A percentile compares a stretch with the other conserved stretches of the same genome.
Conservation (phyloP, 768 basidiomycete species). For the Macrolepiota dolichaula region DNA sequence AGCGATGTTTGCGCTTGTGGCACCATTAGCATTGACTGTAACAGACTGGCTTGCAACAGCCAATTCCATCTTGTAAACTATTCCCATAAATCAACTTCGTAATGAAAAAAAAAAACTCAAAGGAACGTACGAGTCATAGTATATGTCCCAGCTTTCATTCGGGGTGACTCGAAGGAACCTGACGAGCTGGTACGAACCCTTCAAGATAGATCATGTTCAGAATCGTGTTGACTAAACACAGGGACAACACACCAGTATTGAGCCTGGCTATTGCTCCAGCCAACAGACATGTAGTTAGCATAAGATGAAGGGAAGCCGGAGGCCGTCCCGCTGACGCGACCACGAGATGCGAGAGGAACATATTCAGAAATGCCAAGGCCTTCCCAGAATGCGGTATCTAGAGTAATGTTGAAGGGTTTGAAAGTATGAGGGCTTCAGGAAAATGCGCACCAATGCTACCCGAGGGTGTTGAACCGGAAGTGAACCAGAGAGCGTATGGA, state of each 20-base stretch:
- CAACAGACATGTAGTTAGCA: constrained; percentile 19
- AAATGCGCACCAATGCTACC: constrained; percentile 20
- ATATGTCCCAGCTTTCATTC: constrained; percentile 44
- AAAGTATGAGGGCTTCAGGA: neutral
- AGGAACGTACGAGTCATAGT: constrained; percentile 32
- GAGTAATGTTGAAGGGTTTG: neutral
- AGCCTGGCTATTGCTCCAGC: constrained; percentile 26
- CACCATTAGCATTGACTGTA: constrained; percentile 23
- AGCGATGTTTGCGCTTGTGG: constrained; percentile 26
- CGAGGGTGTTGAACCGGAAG: constrained; percentile 30
- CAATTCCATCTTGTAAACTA: constrained; percentile 35
- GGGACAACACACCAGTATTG: constrained; percentile 27
- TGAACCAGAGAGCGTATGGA: constrained; percentile 37
- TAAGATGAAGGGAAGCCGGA: constrained; percentile 23
- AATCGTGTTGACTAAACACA: neutral
- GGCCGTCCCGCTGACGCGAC: constrained; percentile 27
- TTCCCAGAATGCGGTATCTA: constrained; percentile 29
- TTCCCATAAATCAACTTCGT: neutral
- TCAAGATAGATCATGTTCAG: neutral
- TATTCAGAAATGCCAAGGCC: constrained; percentile 21
- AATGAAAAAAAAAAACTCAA: neutral
- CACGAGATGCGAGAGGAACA: constrained; percentile 22
- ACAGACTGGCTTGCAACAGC: constrained; percentile 25
- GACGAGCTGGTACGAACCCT: constrained; percentile 28
- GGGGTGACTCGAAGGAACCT: constrained; percentile 31